Base-by-base conservation (phyloP, 2,329 filamentous ascomycete species). In the Thelonectria rubi region DNA sequence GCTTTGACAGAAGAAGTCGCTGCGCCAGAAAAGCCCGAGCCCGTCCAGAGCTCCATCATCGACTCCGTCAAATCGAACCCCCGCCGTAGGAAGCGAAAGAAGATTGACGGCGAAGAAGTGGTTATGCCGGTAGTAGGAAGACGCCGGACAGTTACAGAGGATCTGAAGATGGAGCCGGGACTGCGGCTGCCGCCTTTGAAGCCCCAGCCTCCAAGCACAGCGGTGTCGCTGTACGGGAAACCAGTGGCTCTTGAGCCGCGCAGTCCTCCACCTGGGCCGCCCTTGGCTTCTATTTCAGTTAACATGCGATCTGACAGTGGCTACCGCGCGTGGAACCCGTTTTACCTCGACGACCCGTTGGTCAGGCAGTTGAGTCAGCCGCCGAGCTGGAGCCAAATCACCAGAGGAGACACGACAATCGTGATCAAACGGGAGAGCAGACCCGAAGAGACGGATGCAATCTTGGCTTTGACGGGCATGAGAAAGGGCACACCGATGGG, bases 41-140 rank as follows among this genome's bases (percentile, higher is more conserved):
- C 20, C 9, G 30, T 46, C 14, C 46, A 57, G 34, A 79, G 72
- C 60, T 84, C 84, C 3, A 86, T 86, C n/a, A 72, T 81, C 4
- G 77, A 79, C 9, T 80, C 82, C 1, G 83, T 86, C 60, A 86
- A 86, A 69, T 74, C 75, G 10, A 80, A 82, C 40, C 78, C 78
- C 6, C 78, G 82, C 20, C 74, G 78, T 40, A 77, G 82, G 60
- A 84, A 81, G 69, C 78, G 79, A 14, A 84, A 83, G 68, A 77
- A 73, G 65, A 78, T 82, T 54, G 73, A 79, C 21, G 80, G 80
- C 9, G 78, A 76, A 42, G 74, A 76, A 55, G 70, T 76, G 32
- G 61, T 64, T 7, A 59, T 71, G 52, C 73, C 74, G 6, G 59
- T 64, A 2, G 64, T 66, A 32, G 64, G 63, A 7, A 67, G 58